Conservation (phyloP, 2,329 filamentous ascomycete genomes). For the Calonectria pseudoturangicola region DNA sequence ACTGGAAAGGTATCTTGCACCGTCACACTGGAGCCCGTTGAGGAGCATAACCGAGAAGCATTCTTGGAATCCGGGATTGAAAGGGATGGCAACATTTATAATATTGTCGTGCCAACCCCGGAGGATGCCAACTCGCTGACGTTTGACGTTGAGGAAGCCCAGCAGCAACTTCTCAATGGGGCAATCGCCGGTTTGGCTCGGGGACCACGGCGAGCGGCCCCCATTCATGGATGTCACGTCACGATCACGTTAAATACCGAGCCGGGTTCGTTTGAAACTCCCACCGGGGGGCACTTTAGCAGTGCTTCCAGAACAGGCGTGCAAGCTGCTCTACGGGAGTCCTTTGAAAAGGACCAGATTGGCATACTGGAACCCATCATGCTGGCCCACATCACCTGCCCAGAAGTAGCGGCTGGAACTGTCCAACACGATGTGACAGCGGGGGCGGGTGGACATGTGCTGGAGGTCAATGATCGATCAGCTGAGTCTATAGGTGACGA, state of each 20-base stretch:
- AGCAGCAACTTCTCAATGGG: conserved; percentile 82
- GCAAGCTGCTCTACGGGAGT: conserved; percentile 79
- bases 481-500: conserved; percentile 61
- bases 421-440: conserved; percentile 89
- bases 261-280: conserved; percentile 72
- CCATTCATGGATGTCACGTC: conserved; percentile 85
- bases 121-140: conserved; percentile 68
- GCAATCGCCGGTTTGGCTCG: conserved; percentile 88
- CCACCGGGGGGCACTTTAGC: conserved; percentile 81
- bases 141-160: conserved; percentile 70
- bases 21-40: conserved; percentile 78
- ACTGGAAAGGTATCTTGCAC: conserved; percentile 85
- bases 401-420: conserved; percentile 85
- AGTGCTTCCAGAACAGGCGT: conserved; percentile 78
- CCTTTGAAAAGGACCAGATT: conserved; percentile 72
- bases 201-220: conserved; percentile 87
- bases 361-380: conserved; percentile 94
- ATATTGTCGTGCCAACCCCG: conserved; percentile 72
- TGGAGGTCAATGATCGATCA: conserved; percentile 79
- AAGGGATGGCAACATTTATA: conserved; percentile 82
- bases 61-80: conserved; percentile 67
- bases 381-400: conserved; percentile 89
- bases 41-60: conserved; percentile 61
- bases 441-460: conserved; percentile 81
- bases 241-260: conserved; percentile 81